These are phyloP conservation scores for Beauveria bassiana DNA, from an alignment of 2,329 filamentous ascomycete genomes.

Conservation along the genomic window DNA sequence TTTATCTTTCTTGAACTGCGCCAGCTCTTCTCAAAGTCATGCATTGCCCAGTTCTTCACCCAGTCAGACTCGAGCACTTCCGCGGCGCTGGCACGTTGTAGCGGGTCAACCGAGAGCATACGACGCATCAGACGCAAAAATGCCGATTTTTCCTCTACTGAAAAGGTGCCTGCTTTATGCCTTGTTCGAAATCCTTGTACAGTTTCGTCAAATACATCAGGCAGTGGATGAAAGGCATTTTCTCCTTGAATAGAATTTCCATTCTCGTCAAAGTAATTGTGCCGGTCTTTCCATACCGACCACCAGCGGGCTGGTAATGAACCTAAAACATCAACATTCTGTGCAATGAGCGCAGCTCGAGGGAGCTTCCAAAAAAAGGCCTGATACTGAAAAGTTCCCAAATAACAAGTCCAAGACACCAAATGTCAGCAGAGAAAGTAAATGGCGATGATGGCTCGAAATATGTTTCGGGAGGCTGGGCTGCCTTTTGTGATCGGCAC, in stretches of 20 bases:
- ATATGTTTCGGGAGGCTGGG: slow-evolving; percentile 7
- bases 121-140: too few relatives aligned
- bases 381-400: slow-evolving; percentile 21
- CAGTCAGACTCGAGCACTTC: slow-evolving; percentile 25
- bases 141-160: slow-evolving; percentile 14
- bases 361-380: slow-evolving; percentile 15
- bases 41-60: slow-evolving; percentile 25
- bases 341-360: slow-evolving; percentile 16
- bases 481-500: slow-evolving; percentile 15
- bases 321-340: slow-evolving; percentile 18
- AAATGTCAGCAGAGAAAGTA: slow-evolving; percentile 15
- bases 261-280: not conserved
- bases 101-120: too few relatives aligned
- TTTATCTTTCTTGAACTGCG: too few relatives aligned
- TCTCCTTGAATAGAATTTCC: not conserved
- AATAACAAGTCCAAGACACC: slow-evolving; percentile 16
- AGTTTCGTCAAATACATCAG: slow-evolving; percentile 21
- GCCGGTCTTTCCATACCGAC: slow-evolving; percentile 8
- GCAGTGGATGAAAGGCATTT: slow-evolving; percentile 17
- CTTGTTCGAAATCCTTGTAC: slow-evolving; percentile 17
- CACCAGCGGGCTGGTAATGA: slow-evolving; percentile 12
- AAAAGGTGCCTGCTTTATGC: slow-evolving; percentile 14
- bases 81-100: slow-evolving; percentile 1
- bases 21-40: not conserved
- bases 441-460: slow-evolving; percentile 9